Conservation (phyloP, 306 rosid species). For the Vigna unguiculata region DNA sequence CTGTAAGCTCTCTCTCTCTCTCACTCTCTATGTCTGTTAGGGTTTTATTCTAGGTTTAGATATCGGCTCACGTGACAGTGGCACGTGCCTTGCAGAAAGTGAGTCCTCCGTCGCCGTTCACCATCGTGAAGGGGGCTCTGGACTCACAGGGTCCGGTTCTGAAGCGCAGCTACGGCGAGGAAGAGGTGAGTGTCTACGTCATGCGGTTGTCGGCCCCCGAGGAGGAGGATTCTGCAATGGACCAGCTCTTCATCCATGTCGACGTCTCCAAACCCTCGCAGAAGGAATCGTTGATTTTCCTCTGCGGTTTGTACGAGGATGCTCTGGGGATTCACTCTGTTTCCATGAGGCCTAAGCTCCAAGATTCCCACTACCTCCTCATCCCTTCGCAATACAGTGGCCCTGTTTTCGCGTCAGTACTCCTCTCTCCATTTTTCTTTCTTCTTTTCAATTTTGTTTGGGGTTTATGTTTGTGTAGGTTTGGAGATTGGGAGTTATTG, state of each 20-base stretch:
- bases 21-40: constrained; percentile 16
- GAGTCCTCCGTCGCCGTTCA: constrained; percentile 79
- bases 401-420: constrained; percentile 77
- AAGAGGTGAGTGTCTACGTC: constrained; percentile 73
- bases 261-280: constrained; percentile 72
- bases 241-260: constrained; percentile 83
- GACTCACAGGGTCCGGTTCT: constrained; percentile 81
- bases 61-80: background rate
- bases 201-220: constrained; percentile 64
- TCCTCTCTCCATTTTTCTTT: background rate
- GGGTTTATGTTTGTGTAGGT: background rate
- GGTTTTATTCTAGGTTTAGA: constrained; percentile 21
- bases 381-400: constrained; percentile 63
- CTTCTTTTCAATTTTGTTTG: background rate
- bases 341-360: constrained; percentile 70
- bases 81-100: constrained; percentile 59
- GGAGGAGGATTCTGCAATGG: constrained; percentile 57
- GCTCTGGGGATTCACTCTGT: constrained; percentile 93
- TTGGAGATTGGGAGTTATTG: background rate
- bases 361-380: constrained; percentile 46
- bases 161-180: constrained; percentile 63
- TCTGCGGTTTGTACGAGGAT: constrained; percentile 86
- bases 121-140: constrained; percentile 73
- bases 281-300: constrained; percentile 67
- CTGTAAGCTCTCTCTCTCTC: constrained; percentile 53